Base-by-base conservation (phyloP, 768 basidiomycete species). In the Leccinum fibrillosum region DNA sequence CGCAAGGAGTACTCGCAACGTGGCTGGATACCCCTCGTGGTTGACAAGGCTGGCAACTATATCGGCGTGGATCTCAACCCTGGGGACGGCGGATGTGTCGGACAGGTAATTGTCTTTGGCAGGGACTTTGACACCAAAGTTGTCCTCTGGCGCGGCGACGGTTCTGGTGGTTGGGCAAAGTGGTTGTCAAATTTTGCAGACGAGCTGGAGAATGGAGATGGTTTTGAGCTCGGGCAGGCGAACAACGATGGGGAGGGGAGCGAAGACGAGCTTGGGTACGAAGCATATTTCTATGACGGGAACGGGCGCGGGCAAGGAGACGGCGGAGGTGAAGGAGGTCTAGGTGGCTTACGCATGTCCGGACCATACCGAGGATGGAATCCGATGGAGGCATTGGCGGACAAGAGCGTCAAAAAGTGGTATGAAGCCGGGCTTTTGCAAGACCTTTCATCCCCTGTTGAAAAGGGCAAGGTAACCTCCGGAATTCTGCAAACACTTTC, bases 91-190 rank as follows among this genome's bases (percentile, higher is more conserved):
- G 94, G 94, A 47, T 75, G 81, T 9, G 78, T 81, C 55, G 97
- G 97, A 6, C 97, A 99, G 70, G 96, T 98, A 49, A 97, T 99
- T 57, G 88, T 98, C 51, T 99, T 98, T 71, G 97, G 97, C n/a
- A 84, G 97, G 52, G 97, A 98, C 69, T 98, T 98, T 73, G 97
- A 99, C 74, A 90, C 93, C 11, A 99, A 99, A 70, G 92, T 97
- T 37, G 95, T 98, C 44, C 78, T 98, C 49, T 98, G 89, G 86
- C 80, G 83, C 53, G 97, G 97, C 8, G 94, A 98, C 57, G 94
- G 94, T 8, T 80, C 83, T 15, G 86, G 82, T 10, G 97, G 96
- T 4, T 99, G 97, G 96, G 97, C 92, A 35, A 86, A 86, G 66
- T 99, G 94, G 93, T 75, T 98, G 53, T 86, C 93, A 5, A 80